Conservation (phyloP, 179 eudicot genomes). For the Silene noctiflora region DNA sequence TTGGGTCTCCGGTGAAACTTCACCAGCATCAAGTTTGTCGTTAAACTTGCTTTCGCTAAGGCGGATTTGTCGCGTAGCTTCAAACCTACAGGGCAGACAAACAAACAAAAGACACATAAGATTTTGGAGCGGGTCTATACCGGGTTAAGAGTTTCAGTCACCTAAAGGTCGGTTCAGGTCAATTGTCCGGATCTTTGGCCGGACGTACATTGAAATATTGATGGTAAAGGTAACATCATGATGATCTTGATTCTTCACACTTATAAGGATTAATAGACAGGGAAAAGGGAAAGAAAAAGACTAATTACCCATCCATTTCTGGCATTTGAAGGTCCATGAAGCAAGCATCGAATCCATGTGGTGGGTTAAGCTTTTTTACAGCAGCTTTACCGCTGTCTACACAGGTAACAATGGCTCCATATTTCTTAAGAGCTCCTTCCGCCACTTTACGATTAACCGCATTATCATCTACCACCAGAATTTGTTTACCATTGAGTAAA, state of each 20-base stretch:
- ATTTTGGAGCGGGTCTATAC: background rate
- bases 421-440: slow-evolving; percentile 76
- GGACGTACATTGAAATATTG: too few species aligned
- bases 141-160: too few species aligned
- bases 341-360: slow-evolving; percentile 84
- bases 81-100: slow-evolving; percentile 48
- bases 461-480: slow-evolving; percentile 92
- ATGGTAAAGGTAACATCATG: background rate
- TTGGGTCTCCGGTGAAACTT: slow-evolving; percentile 32
- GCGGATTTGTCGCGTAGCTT: slow-evolving; percentile 73
- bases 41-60: slow-evolving; percentile 47
- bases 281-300: background rate
- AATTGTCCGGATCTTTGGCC: too few species aligned
- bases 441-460: slow-evolving; percentile 77
- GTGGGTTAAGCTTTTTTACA: slow-evolving; percentile 54
- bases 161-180: too few species aligned
- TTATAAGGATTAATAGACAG: too few species aligned
- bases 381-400: slow-evolving; percentile 76
- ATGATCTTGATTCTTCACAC: background rate
- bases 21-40: slow-evolving; percentile 47
- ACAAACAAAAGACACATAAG: background rate
- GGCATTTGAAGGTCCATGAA: slow-evolving; percentile 99
- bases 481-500: slow-evolving; percentile 51
- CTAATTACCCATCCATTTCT: slow-evolving; percentile 83
- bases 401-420: slow-evolving; percentile 75